Evolutionary conservation across 345 rosid species (phyloP), one percentile per base, ranked within the genome.

Genomic region (Cardamine chenopodiifolia): DNA sequence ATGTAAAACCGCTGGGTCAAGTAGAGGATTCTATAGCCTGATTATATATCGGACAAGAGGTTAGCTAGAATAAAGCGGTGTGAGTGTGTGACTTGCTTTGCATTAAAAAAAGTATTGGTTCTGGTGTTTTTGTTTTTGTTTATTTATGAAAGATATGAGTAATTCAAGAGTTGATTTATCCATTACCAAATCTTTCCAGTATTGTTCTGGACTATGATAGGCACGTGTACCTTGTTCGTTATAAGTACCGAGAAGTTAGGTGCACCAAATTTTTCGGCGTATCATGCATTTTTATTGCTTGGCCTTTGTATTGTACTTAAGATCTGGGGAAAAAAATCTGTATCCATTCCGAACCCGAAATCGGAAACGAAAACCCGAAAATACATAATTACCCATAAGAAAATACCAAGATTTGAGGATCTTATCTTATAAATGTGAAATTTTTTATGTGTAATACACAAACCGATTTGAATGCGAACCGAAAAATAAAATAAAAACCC

Each of bases 1-100:
- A 37, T 49, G 49, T 57, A 45, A 58, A 70, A 70, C 66, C 59
- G 37, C 49, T 34, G 22, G 29, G 22, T 42, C 18, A 35, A 70
- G 66, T 31, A 31, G 67, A 59, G 66, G 49, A 60, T 61, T 45
- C 20, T 56, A 15, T 60, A 61, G 53, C 22, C 61, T 49, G 10
- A 49, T 48, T 18, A 44, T 44, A 44, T 15, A 44, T 49, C 4
- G n/a, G 35, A 25, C 59, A 10, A 37, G 4, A 44, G n/a, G 48
- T 44, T 44, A 6, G 48, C 18, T 15, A 0, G 48, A 71, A 60
- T 71, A 71, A 71, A 70, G 66, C 48, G 12, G 58, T 34, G 10
- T 66, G 68, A 7, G 58, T 34, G n/a, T 66, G 54, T 60, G 53
- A 17, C 22, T 42, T 39, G 52, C 18, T 56, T 56, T 34, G 20